Conservation (phyloP, 768 basidiomycete genomes). For the Galerina marginata region DNA sequence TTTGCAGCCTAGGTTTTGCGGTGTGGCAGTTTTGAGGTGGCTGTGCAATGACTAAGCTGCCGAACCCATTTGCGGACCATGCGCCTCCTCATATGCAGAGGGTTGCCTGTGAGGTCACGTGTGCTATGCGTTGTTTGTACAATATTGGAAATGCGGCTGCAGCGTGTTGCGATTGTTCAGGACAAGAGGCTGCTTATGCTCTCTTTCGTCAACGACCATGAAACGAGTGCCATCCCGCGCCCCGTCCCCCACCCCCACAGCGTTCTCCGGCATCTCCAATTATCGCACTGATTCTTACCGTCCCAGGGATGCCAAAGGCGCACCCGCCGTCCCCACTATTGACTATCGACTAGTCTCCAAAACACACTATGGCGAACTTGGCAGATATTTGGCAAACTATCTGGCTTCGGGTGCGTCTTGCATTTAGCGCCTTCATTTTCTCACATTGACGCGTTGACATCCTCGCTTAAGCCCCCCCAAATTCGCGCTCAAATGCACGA, state of each 20-base stretch:
- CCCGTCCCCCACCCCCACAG: slow-evolving; percentile 81
- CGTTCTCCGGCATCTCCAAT: slow-evolving; percentile 89
- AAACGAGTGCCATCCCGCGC: slow-evolving; percentile 63
- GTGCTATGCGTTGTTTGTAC: slow-evolving; percentile 43
- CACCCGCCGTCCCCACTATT: slow-evolving; percentile 55
- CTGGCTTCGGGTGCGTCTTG: slow-evolving; percentile 66
- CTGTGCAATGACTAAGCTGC: too few relatives aligned
- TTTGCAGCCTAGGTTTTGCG: too few relatives aligned
- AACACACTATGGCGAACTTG: slow-evolving; percentile 75
- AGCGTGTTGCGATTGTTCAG: slow-evolving; percentile 45
- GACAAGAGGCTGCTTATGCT: slow-evolving; percentile 23
- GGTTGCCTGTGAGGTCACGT: slow-evolving; percentile 10
- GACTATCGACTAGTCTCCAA: slow-evolving; percentile 71
- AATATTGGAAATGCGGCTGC: slow-evolving; percentile 42
- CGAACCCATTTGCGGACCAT: too few relatives aligned
- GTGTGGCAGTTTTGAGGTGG: too few relatives aligned
- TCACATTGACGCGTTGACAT: slow-evolving; percentile 11
- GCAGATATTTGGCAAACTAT: slow-evolving; percentile 73
- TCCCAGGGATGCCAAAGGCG: slow-evolving; percentile 59
- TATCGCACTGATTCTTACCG: slow-evolving; percentile 84
- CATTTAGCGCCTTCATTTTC: neutral
- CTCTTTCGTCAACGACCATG: slow-evolving; percentile 45
- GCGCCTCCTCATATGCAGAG: too few relatives aligned
- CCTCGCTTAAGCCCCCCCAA: slow-evolving; percentile 62
- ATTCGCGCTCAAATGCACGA: slow-evolving; percentile 80